phyloP scores from a whole-genome alignment of 352 stramenopile genomes.

The Discostella stelligera region DNA sequence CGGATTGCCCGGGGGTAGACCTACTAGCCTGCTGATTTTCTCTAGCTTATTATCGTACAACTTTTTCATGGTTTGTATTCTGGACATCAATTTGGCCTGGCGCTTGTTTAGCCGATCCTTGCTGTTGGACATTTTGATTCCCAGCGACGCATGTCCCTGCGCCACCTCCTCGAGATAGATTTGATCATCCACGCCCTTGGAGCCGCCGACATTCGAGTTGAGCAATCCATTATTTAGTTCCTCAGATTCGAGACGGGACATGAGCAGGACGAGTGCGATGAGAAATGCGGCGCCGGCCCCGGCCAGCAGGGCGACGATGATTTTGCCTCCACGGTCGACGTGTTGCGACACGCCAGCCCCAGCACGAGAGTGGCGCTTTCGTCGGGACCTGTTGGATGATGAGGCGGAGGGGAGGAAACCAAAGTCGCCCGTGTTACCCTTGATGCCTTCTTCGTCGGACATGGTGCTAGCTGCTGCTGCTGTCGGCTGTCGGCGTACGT shows the following conservation, averaged over 20 bases:
- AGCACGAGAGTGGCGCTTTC: background rate
- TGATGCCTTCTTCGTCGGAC: conserved; percentile 25
- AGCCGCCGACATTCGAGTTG: conserved; percentile 29
- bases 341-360: background rate
- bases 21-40: conserved; percentile 19
- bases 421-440: conserved; percentile 43
- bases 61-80: conserved; percentile 24
- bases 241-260: conserved; percentile 35
- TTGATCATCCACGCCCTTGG: conserved; percentile 36
- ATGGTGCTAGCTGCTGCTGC: conserved; percentile 11
- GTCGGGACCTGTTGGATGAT: conserved; percentile 2
- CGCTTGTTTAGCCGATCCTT: conserved; percentile 20
- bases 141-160: conserved; percentile 24
- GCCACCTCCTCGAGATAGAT: conserved; percentile 33
- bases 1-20: conserved; percentile 20
- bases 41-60: conserved; percentile 16
- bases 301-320: conserved; percentile 43
- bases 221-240: conserved; percentile 18
- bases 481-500: background rate
- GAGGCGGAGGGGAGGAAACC: background rate
- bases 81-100: conserved; percentile 15
- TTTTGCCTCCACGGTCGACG: conserved; percentile 24
- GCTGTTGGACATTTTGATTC: background rate
- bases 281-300: conserved; percentile 46
- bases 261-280: conserved; percentile 33